phyloP scores from a whole-genome alignment of 495 filamentous ascomycete genomes.

The Penicillium nucicola region DNA sequence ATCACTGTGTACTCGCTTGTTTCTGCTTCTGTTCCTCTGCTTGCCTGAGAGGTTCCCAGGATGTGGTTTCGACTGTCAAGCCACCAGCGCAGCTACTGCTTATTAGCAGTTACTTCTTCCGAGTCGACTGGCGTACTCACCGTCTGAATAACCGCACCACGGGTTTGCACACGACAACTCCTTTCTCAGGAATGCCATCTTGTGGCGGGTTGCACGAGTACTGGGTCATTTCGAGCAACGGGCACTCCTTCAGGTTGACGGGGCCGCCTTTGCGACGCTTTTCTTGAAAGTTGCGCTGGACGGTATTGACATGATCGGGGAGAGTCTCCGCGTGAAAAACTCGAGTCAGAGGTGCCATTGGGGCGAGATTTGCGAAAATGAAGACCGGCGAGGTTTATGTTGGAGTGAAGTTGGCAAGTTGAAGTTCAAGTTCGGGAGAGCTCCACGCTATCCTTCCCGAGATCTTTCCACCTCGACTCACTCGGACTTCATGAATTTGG shows the following conservation, averaged over 20 bases:
- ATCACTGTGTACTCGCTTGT: slow-evolving; percentile 4
- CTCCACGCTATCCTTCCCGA: slow-evolving; percentile 8
- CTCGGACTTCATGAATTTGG: too few relatives aligned
- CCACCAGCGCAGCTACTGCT: slow-evolving; percentile 64
- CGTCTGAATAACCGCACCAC: slow-evolving; percentile 74
- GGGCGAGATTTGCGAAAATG: neutral
- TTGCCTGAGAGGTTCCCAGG: slow-evolving; percentile 57
- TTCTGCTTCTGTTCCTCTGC: slow-evolving; percentile 28
- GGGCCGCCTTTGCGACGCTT: slow-evolving; percentile 41
- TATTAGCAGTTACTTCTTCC: slow-evolving; percentile 5
- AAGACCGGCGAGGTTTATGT: neutral
- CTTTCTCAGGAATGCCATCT: slow-evolving; percentile 50
- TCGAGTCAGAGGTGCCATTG: slow-evolving; percentile 44
- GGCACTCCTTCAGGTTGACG: slow-evolving; percentile 64
- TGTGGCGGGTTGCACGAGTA: slow-evolving; percentile 69
- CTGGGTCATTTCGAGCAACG: slow-evolving; percentile 75
- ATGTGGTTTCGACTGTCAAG: slow-evolving; percentile 79
- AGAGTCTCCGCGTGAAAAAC: slow-evolving; percentile 38
- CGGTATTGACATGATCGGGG: slow-evolving; percentile 39
- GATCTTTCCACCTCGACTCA: neutral
- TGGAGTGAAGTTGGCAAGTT: too few relatives aligned
- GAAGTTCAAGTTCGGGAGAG: slow-evolving; percentile 7
- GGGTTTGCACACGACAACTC: slow-evolving; percentile 66
- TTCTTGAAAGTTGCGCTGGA: slow-evolving; percentile 39
- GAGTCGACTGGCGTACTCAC: slow-evolving; percentile 46